Evolutionary conservation across 192 early-diverging fungal genomes (phyloP), one percentile per base, ranked within the genome.

Genomic region (Entrophospora sp.): DNA sequence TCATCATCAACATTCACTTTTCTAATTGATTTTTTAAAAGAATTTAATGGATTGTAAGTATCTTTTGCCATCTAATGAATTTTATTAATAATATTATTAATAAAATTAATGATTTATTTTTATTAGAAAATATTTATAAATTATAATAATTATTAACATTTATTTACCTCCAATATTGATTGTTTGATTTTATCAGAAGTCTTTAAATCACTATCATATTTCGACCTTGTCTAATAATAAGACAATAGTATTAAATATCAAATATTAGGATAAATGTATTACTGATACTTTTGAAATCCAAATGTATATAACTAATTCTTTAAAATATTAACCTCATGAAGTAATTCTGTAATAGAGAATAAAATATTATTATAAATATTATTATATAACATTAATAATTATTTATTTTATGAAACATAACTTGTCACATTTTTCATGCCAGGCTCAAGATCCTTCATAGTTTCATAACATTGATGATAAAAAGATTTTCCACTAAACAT

Each of bases 401-500:
- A 20, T 22, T 37, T 42, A 18, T 0, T 31, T 27, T 49, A 40
- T 27, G 59, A 25, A 18, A 34, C 22, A 31, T 46, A 70, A 78
- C 80, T 81, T 30, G 88, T 88, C 27, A 94, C 77, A 60, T 80
- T 76, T 36, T 87, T 82, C 88, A 94, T 91, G 27, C 82, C 76
- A 3, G 90, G 92, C 70, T 94, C 92, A 37, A 91, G 71, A 65
- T 88, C 87, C 64, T 86, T 84, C 24, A 94, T 60, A 48, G 83
- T 81, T 45, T 91, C 88, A 68, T 87, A 92, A 27, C 85, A 82
- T 69, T 92, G 89, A 62, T 94, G 92, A 70, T 85, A 84, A 70
- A 89, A 89, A 27, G 89, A 86, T 55, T 84, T 89, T 42, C 89
- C 84, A 20, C 88, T 89, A 71, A 91, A 94, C 79, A 92, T 88